phyloP scores from a whole-genome alignment of 2,329 filamentous ascomycete species.

The Hypoxylon sp. region DNA sequence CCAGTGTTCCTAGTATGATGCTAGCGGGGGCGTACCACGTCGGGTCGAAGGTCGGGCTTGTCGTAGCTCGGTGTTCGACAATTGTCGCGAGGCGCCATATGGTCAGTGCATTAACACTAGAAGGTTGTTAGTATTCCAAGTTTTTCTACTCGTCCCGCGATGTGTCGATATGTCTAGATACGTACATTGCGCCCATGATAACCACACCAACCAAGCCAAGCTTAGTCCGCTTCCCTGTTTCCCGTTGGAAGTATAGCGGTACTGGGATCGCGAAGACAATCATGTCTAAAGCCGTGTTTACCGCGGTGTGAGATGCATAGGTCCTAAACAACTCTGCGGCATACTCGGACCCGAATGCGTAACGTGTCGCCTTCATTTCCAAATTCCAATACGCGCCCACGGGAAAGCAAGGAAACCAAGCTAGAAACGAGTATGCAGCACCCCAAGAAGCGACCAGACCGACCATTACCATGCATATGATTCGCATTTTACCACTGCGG shows the following conservation, averaged over 20 bases:
- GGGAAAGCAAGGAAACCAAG: slow-evolving; percentile 42
- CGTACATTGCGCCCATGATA: slow-evolving; percentile 34
- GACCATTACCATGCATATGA: slow-evolving; percentile 31
- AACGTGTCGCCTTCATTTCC: slow-evolving; percentile 21
- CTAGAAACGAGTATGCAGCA: slow-evolving; percentile 38
- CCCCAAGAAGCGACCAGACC: slow-evolving; percentile 38
- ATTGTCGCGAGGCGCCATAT: slow-evolving; percentile 45
- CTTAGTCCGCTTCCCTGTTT: slow-evolving; percentile 24
- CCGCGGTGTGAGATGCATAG: slow-evolving; percentile 26
- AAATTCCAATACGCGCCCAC: slow-evolving; percentile 36
- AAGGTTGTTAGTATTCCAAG: not conserved
- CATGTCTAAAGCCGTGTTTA: slow-evolving; percentile 37
- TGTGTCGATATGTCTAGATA: no score
- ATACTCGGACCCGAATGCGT: slow-evolving; percentile 35
- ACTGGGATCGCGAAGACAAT: slow-evolving; percentile 37
- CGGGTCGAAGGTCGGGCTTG: slow-evolving; percentile 46
- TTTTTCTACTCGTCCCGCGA: no score
- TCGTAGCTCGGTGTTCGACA: slow-evolving; percentile 42
- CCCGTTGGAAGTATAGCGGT: slow-evolving; percentile 30
- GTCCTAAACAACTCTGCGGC: slow-evolving; percentile 29
- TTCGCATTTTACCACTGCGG: slow-evolving; percentile 17
- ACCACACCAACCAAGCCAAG: slow-evolving; percentile 33
- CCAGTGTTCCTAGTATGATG: slow-evolving; percentile 35
- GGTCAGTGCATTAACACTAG: slow-evolving; percentile 38
- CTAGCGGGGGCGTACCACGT: slow-evolving; percentile 45